phyloP scores from a whole-genome alignment of 2,329 filamentous ascomycete genomes.

The Achaetomium macrosporum region DNA sequence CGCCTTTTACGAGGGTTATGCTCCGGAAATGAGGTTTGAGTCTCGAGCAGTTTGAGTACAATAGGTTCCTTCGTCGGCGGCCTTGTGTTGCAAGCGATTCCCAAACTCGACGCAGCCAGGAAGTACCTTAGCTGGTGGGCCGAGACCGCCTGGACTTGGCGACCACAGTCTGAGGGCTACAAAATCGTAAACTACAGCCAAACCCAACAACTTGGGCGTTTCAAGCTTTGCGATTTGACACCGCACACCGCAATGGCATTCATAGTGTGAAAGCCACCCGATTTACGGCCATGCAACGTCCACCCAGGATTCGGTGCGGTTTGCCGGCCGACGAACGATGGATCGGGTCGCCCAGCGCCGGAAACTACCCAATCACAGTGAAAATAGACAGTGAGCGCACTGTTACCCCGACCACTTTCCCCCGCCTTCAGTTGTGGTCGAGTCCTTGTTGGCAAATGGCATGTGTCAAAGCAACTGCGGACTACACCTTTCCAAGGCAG shows the following conservation, averaged over 20 bases:
- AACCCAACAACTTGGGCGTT: neutral
- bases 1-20: too few species aligned
- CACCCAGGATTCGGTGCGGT: too few species aligned
- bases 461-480: neutral
- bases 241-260: too few species aligned
- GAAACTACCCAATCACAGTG: slow-evolving; percentile 2
- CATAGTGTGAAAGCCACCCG: too few species aligned
- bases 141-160: too few species aligned
- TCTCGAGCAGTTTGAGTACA: too few species aligned
- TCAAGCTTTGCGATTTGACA: neutral
- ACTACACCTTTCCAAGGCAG: neutral
- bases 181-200: neutral
- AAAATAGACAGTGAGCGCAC: slow-evolving; percentile 1
- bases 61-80: too few species aligned
- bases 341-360: slow-evolving; percentile 1
- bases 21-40: too few species aligned
- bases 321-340: neutral
- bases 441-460: neutral
- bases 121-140: too few species aligned
- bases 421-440: neutral
- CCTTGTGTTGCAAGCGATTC: too few species aligned
- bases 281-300: too few species aligned
- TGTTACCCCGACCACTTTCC: slow-evolving; percentile 3
- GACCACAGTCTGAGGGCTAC: neutral
- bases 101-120: too few species aligned